Conservation (phyloP, 1,284 basidiomycete species). For the Sphaerobolus stellatus region DNA sequence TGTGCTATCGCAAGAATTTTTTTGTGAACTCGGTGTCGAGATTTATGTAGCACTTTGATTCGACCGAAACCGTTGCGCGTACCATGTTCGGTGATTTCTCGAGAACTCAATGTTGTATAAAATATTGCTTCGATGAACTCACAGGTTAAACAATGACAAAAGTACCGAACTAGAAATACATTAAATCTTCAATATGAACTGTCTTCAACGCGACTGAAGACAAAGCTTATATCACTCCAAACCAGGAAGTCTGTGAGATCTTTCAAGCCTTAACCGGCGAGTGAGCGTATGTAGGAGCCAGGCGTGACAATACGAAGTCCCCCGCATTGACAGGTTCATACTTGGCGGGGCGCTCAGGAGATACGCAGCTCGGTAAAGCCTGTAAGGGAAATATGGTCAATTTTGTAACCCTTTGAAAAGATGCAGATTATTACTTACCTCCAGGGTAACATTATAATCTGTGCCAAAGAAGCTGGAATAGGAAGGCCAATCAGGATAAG, state of each 20-base stretch:
- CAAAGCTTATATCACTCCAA: too few species aligned
- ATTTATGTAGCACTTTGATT: constrained; percentile 54
- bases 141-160: too few species aligned
- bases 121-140: too few species aligned
- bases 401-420: not conserved
- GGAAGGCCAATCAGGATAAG: constrained; percentile 19
- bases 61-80: constrained; percentile 58
- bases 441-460: constrained; percentile 72
- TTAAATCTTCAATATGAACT: too few species aligned
- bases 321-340: constrained; percentile 67
- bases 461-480: constrained; percentile 62
- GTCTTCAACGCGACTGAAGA: too few species aligned
- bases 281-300: constrained; percentile 59
- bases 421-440: constrained; percentile 41
- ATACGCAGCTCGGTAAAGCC: constrained; percentile 71
- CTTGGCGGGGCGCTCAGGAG: constrained; percentile 55
- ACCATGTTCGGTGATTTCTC: constrained; percentile 63
- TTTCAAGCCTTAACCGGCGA: too few species aligned
- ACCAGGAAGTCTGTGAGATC: too few species aligned
- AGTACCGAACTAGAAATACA: too few species aligned
- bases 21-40: constrained; percentile 88
- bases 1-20: constrained; percentile 79
- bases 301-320: constrained; percentile 61
- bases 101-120: too few species aligned
- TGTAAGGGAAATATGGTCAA: constrained; percentile 24